A percentile compares a stretch with the other conserved stretches of the same genome.
Conservation (phyloP, 2,329 filamentous ascomycete species). For the Alternaria angustiovoidea region DNA sequence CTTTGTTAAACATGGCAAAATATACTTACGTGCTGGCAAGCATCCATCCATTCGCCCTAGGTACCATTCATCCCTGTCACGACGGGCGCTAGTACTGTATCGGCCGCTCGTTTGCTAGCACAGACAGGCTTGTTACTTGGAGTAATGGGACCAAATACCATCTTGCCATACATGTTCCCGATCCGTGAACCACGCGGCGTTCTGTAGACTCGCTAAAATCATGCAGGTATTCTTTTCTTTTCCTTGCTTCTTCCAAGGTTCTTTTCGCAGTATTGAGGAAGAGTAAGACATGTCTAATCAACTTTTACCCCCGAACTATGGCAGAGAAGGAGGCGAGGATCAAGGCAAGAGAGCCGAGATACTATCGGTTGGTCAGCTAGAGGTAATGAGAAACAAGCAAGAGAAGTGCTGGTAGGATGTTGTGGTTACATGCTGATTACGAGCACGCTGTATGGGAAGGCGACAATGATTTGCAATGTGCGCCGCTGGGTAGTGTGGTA, state of each 20-base stretch:
- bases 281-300: background rate
- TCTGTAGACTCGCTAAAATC: background rate
- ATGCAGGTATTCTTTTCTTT: background rate
- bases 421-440: conserved; percentile 1
- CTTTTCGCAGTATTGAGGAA: background rate
- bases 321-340: background rate
- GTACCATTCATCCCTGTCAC: no score
- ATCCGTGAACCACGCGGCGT: background rate
- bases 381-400: background rate
- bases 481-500: background rate
- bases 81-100: no score
- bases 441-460: background rate
- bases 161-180: no score
- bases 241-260: background rate
- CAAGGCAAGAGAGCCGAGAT: no score
- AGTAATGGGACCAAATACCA: no score
- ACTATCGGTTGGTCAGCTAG: background rate
- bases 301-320: background rate
- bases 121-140: no score
- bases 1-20: no score
- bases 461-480: background rate
- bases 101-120: no score
- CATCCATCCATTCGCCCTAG: no score
- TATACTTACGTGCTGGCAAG: no score
- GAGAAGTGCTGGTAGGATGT: background rate